These are phyloP conservation scores for Citrus mangshanensis DNA, from an alignment of 345 rosid genomes.

Conservation along the genomic window DNA sequence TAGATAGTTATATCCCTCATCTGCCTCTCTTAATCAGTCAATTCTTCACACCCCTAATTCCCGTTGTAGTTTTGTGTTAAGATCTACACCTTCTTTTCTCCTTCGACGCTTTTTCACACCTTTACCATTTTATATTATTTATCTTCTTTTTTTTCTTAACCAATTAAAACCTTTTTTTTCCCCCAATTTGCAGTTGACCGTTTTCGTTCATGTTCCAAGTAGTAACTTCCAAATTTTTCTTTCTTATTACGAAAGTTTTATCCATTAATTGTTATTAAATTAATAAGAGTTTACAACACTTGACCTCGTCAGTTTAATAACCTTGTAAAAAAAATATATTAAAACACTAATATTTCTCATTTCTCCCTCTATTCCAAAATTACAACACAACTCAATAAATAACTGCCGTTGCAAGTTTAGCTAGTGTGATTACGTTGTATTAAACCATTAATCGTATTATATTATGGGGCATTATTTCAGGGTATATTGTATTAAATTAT, in stretches of 20 bases:
- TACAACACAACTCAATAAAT: too few species aligned
- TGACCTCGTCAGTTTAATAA: neutral
- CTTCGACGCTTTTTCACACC: neutral
- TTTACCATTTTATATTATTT: neutral
- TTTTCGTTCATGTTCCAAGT: neutral
- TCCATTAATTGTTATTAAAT: neutral
- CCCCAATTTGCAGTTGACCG: neutral
- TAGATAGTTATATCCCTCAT: too few species aligned
- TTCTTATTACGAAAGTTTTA: neutral
- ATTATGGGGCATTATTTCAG: too few species aligned
- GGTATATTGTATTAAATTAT: too few species aligned
- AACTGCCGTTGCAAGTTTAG: too few species aligned
- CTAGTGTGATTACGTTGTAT: too few species aligned
- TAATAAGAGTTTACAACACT: neutral
- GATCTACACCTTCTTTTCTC: neutral
- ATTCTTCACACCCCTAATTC: neutral
- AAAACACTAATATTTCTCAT: too few species aligned
- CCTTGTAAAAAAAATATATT: too few species aligned
- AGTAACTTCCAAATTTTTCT: neutral
- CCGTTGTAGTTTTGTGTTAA: neutral
- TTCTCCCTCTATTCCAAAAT: too few species aligned
- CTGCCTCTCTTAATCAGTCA: conserved; percentile 1
- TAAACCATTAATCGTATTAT: too few species aligned
- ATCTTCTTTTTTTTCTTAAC: too few species aligned
- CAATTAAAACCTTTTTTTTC: neutral